A percentile compares a stretch with the other conserved stretches of the same genome.
Conservation (phyloP, 148 eudicot species). For the Rhododendron henanense region DNA sequence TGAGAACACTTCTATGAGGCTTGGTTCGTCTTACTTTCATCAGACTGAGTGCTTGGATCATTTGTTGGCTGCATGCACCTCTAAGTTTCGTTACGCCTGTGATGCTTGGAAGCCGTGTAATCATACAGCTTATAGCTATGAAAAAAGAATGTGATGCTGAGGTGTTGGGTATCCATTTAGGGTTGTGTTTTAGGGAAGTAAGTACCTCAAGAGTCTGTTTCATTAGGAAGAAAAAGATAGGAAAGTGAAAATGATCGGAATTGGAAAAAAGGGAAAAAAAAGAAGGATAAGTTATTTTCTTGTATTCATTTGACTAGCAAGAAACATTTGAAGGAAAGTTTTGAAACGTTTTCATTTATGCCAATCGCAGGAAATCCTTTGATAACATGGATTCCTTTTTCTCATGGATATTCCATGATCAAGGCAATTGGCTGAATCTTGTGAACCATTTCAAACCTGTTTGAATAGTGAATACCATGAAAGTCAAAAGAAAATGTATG, state of each 20-base stretch:
- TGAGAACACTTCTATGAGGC: neutral
- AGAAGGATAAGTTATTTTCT: neutral
- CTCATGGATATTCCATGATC: too few relatives aligned
- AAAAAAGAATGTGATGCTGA: neutral
- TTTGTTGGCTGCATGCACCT: neutral
- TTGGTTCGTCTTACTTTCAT: neutral
- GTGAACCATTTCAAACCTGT: neutral
- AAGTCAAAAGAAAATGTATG: neutral
- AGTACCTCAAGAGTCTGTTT: neutral
- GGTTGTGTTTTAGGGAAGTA: neutral
- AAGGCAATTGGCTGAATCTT: neutral
- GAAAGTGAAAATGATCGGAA: neutral
- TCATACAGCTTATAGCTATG: neutral
- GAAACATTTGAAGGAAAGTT: neutral
- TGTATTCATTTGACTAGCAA: neutral
- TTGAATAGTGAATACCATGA: neutral
- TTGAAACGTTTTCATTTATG: neutral
- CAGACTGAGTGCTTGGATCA: neutral
- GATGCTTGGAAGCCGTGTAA: slow-evolving; percentile 1
- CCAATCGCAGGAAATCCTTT: neutral
- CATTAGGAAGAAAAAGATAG: neutral
- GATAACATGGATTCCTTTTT: neutral
- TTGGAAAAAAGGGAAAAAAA: neutral
- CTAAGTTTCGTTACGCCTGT: neutral
- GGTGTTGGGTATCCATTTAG: neutral